Evolutionary conservation across 2,329 filamentous ascomycete species (phyloP), one percentile per base, ranked within the genome.

Genomic region (Neonectria neomacrospora): DNA sequence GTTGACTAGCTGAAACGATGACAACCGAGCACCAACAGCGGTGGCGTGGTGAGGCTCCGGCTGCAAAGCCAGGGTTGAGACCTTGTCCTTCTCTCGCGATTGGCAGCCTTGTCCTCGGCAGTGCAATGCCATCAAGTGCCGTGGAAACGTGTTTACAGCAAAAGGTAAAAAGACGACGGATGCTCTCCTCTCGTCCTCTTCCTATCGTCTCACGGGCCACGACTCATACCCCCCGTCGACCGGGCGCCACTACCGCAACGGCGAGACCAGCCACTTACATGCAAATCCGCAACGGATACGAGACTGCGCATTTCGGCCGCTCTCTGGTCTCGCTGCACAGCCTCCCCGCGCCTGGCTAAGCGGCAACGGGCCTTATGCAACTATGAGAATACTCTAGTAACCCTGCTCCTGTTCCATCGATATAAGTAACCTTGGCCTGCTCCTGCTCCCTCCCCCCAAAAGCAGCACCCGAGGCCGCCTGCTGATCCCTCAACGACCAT

Each of bases 321-420:
- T 37, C 45, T 37, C n/a, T 37, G 23, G 23, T 18, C 45, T 20
- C 11, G 41, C 41, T 26, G 23, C 23, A 61, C 58, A 62, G 59
- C 59, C 60, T 63, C 60, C 28, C 54, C 53, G n/a, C 23, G 54
- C 48, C 54, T 63, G 60, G 54, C 34, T 54, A 58, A 53, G 54
- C 44, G 42, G 60, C 50, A 11, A 26, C 37, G 12, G 23, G 44
- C 37, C 42, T 57, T 63, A 63, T 63, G 60, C 60, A 63, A 44
- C 54, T 63, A 63, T 32, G 50, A 55, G 54, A 57, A 20, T 47
- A 32, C 50, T 18, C 23, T 28, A 37, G 23, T 47, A 47, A 37
- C 48, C 48, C 44, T 9, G 23, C 42, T 32, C 18, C 22, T 41
- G 32, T 50, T 42, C 20, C 54, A 30, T 58, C 58, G 28, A 58